Percentiles rank a stretch among this genome's conserved stretches.
Conservation (phyloP, 2,329 filamentous ascomycete species). For the Pseudogymnoascus sp. region DNA sequence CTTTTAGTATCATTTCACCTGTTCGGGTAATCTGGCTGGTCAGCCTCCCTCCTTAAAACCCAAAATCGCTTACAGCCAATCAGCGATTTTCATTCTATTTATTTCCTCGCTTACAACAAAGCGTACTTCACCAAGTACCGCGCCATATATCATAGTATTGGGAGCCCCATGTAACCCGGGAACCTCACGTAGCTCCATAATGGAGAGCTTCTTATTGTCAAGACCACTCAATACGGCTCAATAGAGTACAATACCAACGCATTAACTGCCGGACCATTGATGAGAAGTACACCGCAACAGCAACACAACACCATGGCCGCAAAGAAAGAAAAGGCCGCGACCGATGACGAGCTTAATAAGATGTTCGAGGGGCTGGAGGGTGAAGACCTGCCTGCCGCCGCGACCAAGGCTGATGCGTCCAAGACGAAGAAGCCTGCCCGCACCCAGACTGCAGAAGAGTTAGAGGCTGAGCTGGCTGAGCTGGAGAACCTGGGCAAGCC, state of each 20-base stretch:
- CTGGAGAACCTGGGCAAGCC: constrained; percentile 66
- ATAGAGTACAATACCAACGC: neutral
- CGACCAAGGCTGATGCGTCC: constrained; percentile 35
- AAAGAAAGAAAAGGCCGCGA: constrained; percentile 49
- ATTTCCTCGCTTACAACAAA: neutral
- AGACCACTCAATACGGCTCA: neutral
- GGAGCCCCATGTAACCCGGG: neutral
- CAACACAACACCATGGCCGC: constrained; percentile 43
- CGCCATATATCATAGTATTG: neutral
- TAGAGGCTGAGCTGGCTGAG: constrained; percentile 59
- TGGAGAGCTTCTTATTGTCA: constrained; percentile 13
- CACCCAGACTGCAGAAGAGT: constrained; percentile 53
- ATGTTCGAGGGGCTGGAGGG: constrained; percentile 57
- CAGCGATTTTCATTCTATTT: neutral
- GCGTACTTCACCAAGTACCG: neutral
- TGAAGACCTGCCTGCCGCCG: constrained; percentile 33
- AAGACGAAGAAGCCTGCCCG: constrained; percentile 29
- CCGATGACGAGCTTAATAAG: constrained; percentile 57
- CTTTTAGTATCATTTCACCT: constrained; percentile 9
- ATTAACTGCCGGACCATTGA: neutral
- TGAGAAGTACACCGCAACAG: neutral
- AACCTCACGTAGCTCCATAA: neutral
- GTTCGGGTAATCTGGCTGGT: constrained; percentile 8
- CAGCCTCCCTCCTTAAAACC: constrained; percentile 2
- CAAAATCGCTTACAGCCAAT: neutral